phyloP scores from a whole-genome alignment of 371 early-diverging fungal genomes.

The Massospora cicadina region DNA sequence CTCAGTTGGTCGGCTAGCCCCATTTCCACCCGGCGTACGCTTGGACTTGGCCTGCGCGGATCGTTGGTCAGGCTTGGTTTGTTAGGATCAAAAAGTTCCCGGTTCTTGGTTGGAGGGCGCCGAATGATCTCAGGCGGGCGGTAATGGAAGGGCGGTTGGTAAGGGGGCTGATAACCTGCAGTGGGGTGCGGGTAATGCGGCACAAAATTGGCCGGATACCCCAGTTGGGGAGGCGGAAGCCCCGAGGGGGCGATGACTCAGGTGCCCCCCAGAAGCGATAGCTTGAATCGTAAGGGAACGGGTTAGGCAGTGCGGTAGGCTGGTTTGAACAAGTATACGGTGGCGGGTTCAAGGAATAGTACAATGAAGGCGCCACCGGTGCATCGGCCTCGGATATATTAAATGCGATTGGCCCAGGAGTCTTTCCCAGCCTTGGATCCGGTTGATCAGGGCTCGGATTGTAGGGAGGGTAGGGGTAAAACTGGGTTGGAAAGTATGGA shows the following conservation, averaged over 20 bases:
- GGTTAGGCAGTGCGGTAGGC: not conserved
- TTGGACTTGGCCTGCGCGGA: not conserved
- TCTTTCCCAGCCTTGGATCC: not conserved
- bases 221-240: not conserved
- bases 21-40: not conserved
- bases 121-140: not conserved
- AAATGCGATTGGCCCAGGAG: too few relatives aligned
- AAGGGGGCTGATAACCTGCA: not conserved
- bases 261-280: not conserved
- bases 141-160: not conserved
- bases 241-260: not conserved
- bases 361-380: not conserved
- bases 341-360: not conserved
- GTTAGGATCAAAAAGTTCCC: constrained; percentile 8
- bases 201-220: not conserved
- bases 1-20: not conserved
- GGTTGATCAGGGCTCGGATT: not conserved
- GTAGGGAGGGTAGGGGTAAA: not conserved
- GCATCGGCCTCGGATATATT: not conserved
- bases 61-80: not conserved
- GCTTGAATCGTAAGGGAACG: not conserved
- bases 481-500: not conserved
- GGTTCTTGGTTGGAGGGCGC: not conserved
- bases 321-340: not conserved
- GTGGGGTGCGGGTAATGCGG: constrained; percentile 1